Evolutionary conservation across 2,329 filamentous ascomycete genomes (phyloP).

Genomic region (Nannizzia gypsea): DNA sequence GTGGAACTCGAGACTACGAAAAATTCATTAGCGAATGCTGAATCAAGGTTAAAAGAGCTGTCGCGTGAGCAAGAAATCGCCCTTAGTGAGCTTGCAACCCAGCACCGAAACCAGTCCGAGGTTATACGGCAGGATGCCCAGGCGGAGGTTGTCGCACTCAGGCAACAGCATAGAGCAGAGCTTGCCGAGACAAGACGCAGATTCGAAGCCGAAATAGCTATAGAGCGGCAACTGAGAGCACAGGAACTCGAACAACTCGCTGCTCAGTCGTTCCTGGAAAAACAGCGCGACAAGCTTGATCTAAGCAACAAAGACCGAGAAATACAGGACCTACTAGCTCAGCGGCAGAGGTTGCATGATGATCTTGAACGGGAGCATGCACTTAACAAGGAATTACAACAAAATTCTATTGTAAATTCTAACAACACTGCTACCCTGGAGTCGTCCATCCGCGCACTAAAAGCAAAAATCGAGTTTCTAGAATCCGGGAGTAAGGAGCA

Average conservation of each 20-base stretch:
- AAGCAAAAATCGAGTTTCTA: conserved; percentile 75
- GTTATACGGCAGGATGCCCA: conserved; percentile 32
- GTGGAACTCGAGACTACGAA: conserved; percentile 55
- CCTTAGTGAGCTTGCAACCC: conserved; percentile 41
- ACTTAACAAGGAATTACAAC: conserved; percentile 47
- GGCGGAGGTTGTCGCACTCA: conserved; percentile 46
- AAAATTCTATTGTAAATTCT: conserved; percentile 48
- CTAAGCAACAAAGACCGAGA: conserved; percentile 46
- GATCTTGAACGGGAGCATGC: conserved; percentile 52
- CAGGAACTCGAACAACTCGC: conserved; percentile 57
- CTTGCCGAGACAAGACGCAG: conserved; percentile 52
- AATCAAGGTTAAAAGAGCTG: conserved; percentile 41
- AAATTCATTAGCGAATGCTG: conserved; percentile 40
- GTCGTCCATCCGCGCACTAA: conserved; percentile 60
- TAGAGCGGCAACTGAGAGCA: conserved; percentile 47
- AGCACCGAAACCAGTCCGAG: conserved; percentile 38
- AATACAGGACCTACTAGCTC: conserved; percentile 32
- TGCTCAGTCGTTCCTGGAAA: conserved; percentile 39
- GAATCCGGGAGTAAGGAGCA: conserved; percentile 85
- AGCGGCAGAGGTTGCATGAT: conserved; percentile 32
- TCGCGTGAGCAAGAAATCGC: conserved; percentile 42
- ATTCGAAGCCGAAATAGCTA: conserved; percentile 54
- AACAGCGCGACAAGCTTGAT: conserved; percentile 32
- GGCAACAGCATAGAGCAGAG: conserved; percentile 55
- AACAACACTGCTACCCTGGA: conserved; percentile 57